A percentile compares a stretch with the other conserved stretches of the same genome.
Evolutionary conservation across 1,139 yeast species (phyloP).

Genomic region (Pichia sp.): DNA sequence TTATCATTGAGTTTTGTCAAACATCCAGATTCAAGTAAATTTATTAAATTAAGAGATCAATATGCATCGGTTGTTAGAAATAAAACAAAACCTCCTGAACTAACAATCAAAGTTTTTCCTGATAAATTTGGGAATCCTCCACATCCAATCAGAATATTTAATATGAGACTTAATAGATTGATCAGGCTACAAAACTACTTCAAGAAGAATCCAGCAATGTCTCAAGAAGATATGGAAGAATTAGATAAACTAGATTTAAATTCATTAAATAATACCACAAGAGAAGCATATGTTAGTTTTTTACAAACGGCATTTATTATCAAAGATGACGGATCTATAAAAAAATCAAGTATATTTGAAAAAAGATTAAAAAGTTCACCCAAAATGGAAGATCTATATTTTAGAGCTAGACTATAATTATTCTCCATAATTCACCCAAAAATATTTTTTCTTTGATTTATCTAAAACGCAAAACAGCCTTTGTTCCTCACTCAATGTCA

Average conservation of each 20-base stretch:
- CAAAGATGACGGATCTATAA: slow-evolving; percentile 8
- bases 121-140: slow-evolving; percentile 21
- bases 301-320: slow-evolving; percentile 8
- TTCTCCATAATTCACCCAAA: slow-evolving; percentile 11
- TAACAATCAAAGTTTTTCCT: slow-evolving; percentile 13
- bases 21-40: neutral
- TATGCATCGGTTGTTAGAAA: slow-evolving; percentile 10
- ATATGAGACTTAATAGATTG: slow-evolving; percentile 14
- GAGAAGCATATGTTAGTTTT: slow-evolving; percentile 9
- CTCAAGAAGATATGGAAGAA: slow-evolving; percentile 13
- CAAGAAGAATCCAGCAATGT: slow-evolving; percentile 15
- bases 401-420: slow-evolving; percentile 4
- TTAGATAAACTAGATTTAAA: slow-evolving; percentile 14
- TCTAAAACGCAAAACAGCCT: slow-evolving; percentile 36
- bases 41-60: slow-evolving; percentile 8
- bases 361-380: slow-evolving; percentile 7
- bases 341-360: slow-evolving; percentile 2
- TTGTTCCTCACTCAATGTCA: slow-evolving; percentile 1
- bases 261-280: slow-evolving; percentile 2
- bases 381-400: slow-evolving; percentile 4
- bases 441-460: slow-evolving; percentile 34
- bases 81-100: slow-evolving; percentile 16
- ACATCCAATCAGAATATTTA: slow-evolving; percentile 13
- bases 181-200: slow-evolving; percentile 12
- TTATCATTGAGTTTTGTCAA: neutral